Evolutionary conservation across 495 filamentous ascomycete genomes (phyloP).

Genomic region (Penicillium ochrochloron): DNA sequence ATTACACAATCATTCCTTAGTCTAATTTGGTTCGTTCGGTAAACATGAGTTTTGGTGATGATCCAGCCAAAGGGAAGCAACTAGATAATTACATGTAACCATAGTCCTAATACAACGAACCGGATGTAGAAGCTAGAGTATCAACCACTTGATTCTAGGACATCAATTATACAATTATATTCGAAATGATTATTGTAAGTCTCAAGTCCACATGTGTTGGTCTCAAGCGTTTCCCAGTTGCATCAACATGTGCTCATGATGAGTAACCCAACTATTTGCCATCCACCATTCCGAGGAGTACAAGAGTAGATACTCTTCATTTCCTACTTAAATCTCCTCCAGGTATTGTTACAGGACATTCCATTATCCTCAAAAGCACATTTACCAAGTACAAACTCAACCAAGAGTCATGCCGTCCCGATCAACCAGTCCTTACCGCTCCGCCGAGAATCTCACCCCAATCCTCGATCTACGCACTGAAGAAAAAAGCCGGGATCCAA

Average conservation of each 20-base stretch:
- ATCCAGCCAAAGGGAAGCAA: neutral
- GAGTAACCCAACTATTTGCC: constrained; percentile 15
- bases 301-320: neutral
- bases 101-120: neutral
- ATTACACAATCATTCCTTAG: neutral
- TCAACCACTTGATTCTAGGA: no score
- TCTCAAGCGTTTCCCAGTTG: constrained; percentile 2
- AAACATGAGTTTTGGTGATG: neutral
- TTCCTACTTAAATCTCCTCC: neutral
- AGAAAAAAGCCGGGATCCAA: constrained; percentile 12
- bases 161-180: no score
- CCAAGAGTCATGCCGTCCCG: constrained; percentile 22
- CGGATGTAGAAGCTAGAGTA: neutral
- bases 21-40: neutral
- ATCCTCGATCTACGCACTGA: constrained; percentile 17
- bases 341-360: neutral
- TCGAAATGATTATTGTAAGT: neutral
- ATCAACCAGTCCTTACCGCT: constrained; percentile 14
- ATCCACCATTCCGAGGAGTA: constrained; percentile 1
- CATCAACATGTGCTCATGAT: constrained; percentile 26
- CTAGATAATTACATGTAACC: neutral
- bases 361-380: neutral
- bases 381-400: neutral
- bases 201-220: neutral
- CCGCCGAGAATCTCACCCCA: constrained; percentile 20